These are phyloP conservation scores for Loxodes magnus DNA, from an alignment of 73 alveolate species.

Conservation along the genomic window DNA sequence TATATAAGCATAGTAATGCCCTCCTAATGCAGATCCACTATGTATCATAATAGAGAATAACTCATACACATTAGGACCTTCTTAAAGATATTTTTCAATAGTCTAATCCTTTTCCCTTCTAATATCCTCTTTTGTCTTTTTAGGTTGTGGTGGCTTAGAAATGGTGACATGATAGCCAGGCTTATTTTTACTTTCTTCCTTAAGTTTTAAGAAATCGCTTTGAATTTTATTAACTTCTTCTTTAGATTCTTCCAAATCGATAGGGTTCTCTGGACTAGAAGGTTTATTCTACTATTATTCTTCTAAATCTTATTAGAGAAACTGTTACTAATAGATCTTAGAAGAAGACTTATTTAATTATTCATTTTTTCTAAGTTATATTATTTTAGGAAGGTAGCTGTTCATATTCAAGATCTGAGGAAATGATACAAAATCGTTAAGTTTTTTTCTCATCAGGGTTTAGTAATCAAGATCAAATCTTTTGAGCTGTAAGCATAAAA, in stretches of 20 bases:
- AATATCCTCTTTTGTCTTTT: not conserved
- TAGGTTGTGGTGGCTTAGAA: not conserved
- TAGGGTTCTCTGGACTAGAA: not conserved
- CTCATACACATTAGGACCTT: slow-evolving; percentile 84
- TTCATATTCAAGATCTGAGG: slow-evolving; percentile 50
- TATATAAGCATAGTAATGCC: slow-evolving; percentile 89
- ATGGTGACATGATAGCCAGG: slow-evolving; percentile 1
- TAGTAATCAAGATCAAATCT: slow-evolving; percentile 74
- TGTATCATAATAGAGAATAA: slow-evolving; percentile 76
- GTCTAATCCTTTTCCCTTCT: slow-evolving; percentile 4
- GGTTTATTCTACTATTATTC: too few species aligned
- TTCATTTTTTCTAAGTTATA: slow-evolving; percentile 23
- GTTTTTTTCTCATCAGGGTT: slow-evolving; percentile 54
- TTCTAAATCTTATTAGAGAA: too few species aligned
- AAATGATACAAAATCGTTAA: slow-evolving; percentile 63
- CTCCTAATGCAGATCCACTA: slow-evolving; percentile 90
- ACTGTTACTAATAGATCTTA: too few species aligned
- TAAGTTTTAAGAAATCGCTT: not conserved
- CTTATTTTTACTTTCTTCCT: not conserved
- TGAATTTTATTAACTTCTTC: slow-evolving; percentile 1
- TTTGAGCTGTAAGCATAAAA: slow-evolving; percentile 57
- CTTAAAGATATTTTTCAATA: slow-evolving; percentile 67
- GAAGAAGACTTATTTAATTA: too few species aligned
- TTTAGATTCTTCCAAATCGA: not conserved
- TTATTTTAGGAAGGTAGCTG: slow-evolving; percentile 31